Evolutionary conservation across 129 eudicot species (phyloP).

Genomic region (Chrysanthemum seticuspe): DNA sequence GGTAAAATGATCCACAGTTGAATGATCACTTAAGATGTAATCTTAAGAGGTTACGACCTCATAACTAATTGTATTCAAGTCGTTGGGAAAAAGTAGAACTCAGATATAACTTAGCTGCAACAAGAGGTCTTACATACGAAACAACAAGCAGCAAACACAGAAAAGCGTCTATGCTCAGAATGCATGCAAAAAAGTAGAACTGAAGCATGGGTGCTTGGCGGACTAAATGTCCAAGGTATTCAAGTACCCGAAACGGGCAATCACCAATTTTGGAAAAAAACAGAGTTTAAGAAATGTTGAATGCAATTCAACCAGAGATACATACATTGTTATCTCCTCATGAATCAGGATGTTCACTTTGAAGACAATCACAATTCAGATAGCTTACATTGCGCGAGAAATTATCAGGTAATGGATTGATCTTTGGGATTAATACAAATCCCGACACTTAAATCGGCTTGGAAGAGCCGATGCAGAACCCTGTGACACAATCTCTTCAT

Average conservation of each 20-base stretch:
- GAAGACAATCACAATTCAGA: background rate
- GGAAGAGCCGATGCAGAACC: background rate
- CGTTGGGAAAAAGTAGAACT: no score
- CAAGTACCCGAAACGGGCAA: background rate
- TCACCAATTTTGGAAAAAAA: background rate
- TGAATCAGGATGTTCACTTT: slow-evolving; percentile 11
- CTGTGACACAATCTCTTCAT: background rate
- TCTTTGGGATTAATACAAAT: background rate
- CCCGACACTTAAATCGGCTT: background rate
- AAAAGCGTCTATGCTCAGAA: no score
- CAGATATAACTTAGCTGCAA: no score
- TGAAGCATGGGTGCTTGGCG: no score
- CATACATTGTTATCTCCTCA: slow-evolving; percentile 12
- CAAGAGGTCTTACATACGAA: no score
- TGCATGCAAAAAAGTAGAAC: no score
- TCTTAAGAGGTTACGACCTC: no score
- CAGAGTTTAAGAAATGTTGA: slow-evolving; percentile 2
- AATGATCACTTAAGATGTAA: no score
- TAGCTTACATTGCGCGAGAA: slow-evolving; percentile 8
- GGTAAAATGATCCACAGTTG: no score
- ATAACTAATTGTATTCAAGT: no score
- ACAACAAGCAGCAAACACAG: no score
- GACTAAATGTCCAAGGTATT: background rate
- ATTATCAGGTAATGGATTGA: background rate
- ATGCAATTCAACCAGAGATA: slow-evolving; percentile 10